These are phyloP conservation scores for Plasmodium relictum DNA, from an alignment of 169 alveolate species.

Conservation along the genomic window DNA sequence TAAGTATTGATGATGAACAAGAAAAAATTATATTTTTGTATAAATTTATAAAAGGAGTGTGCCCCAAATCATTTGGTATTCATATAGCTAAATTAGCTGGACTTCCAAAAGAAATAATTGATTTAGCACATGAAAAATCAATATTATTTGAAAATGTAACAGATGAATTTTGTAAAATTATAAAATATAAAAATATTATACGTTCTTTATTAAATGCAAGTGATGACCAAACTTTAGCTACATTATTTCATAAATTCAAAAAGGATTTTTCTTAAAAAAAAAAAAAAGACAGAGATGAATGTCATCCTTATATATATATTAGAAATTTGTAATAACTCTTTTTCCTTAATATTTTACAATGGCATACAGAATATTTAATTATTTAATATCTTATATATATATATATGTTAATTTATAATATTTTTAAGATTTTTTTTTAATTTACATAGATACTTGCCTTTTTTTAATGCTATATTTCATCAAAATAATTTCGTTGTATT, in stretches of 20 bases:
- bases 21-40: slow-evolving; percentile 93
- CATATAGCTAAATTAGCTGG: slow-evolving; percentile 98
- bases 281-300: not conserved
- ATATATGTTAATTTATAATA: not conserved
- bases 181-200: slow-evolving; percentile 52
- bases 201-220: slow-evolving; percentile 38
- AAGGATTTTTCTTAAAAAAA: slow-evolving; percentile 16
- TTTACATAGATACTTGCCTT: too few species aligned
- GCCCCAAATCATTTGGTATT: slow-evolving; percentile 97
- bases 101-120: slow-evolving; percentile 87
- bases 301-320: not conserved
- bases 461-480: too few species aligned
- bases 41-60: slow-evolving; percentile 94
- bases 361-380: not conserved
- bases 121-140: slow-evolving; percentile 65
- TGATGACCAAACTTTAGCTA: slow-evolving; percentile 9
- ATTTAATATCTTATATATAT: not conserved
- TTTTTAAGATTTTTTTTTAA: not conserved
- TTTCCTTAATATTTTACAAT: not conserved
- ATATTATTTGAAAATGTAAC: slow-evolving; percentile 68
- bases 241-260: slow-evolving; percentile 37
- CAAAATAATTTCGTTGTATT: too few species aligned
- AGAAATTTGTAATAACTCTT: not conserved
- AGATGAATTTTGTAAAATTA: slow-evolving; percentile 70
- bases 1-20: slow-evolving; percentile 83